These are phyloP conservation scores for Fusarium sambucinum DNA, from an alignment of 2,329 filamentous ascomycete species.

Conservation along the genomic window DNA sequence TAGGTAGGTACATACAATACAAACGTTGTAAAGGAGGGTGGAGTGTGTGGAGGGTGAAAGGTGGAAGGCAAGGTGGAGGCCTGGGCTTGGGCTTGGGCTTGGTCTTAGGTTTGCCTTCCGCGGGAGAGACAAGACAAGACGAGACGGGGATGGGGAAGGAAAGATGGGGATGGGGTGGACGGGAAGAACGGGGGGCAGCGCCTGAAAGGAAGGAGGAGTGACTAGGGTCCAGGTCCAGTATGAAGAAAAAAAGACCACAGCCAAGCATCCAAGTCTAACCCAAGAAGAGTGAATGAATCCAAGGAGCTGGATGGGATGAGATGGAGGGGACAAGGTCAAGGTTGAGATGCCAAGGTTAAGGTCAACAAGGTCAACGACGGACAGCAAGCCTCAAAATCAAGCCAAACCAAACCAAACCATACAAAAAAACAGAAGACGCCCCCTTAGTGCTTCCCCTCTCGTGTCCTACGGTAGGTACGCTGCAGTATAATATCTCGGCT, in stretches of 20 bases:
- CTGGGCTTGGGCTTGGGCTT: not conserved
- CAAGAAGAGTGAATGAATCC: constrained; percentile 27
- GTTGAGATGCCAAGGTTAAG: constrained; percentile 16
- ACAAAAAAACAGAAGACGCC: constrained; percentile 29
- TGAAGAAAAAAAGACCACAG: constrained; percentile 1
- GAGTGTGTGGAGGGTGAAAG: constrained; percentile 19
- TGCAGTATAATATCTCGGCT: constrained; percentile 32
- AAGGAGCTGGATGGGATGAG: constrained; percentile 35
- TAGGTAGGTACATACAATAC: not conserved
- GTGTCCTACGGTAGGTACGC: constrained; percentile 24
- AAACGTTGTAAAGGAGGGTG: constrained; percentile 27
- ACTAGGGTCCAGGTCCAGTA: constrained; percentile 8
- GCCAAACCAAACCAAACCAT: not conserved
- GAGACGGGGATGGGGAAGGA: constrained; percentile 7
- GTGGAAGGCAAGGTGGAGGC: not conserved
- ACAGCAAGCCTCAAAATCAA: constrained; percentile 32
- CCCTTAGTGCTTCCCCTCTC: constrained; percentile 44
- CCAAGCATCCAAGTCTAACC: constrained; percentile 23
- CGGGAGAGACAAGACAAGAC: constrained; percentile 14
- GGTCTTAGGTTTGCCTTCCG: constrained; percentile 8
- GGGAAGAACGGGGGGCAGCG: constrained; percentile 15
- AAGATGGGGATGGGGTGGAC: constrained; percentile 15
- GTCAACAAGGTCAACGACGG: constrained; percentile 27
- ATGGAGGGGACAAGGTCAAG: constrained; percentile 37
- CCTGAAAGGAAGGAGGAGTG: constrained; percentile 15